These are phyloP conservation scores for Neocucurbitaria cava DNA, from an alignment of 2,329 filamentous ascomycete species.

Conservation along the genomic window DNA sequence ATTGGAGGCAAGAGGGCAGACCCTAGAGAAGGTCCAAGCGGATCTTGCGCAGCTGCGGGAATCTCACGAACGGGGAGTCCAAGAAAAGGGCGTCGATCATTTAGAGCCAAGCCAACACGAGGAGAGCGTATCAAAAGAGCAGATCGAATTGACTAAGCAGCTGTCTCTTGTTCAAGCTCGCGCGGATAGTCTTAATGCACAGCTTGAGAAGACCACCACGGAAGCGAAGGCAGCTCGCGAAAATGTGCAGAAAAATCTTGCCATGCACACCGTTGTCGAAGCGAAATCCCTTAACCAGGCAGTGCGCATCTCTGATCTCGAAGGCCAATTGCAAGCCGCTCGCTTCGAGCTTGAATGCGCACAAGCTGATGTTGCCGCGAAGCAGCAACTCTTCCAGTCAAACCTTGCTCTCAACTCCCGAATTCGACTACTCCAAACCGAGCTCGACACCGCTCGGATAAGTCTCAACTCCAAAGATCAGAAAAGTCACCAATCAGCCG, in stretches of 20 bases:
- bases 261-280: slow-evolving; percentile 13
- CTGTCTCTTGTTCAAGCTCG: slow-evolving; percentile 34
- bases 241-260: slow-evolving; percentile 21
- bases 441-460: slow-evolving; percentile 20
- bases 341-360: slow-evolving; percentile 36
- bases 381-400: slow-evolving; percentile 34
- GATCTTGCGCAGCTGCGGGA: slow-evolving; percentile 22
- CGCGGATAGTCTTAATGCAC: slow-evolving; percentile 32
- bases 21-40: slow-evolving; percentile 20
- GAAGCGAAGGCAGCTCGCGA: slow-evolving; percentile 36
- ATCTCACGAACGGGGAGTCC: slow-evolving; percentile 15
- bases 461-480: slow-evolving; percentile 1
- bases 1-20: slow-evolving; percentile 9
- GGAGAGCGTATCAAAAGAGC: slow-evolving; percentile 13
- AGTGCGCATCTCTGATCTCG: slow-evolving; percentile 27
- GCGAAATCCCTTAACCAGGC: slow-evolving; percentile 13
- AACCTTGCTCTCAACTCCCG: slow-evolving; percentile 32
- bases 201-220: slow-evolving; percentile 34
- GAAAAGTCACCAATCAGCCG: slow-evolving; percentile 2
- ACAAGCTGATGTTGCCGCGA: slow-evolving; percentile 30
- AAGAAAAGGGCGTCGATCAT: slow-evolving; percentile 8
- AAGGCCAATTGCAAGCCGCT: slow-evolving; percentile 30
- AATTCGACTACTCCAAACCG: slow-evolving; percentile 24
- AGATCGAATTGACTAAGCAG: slow-evolving; percentile 21
- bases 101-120: slow-evolving; percentile 3